phyloP scores from a whole-genome alignment of 441 rosid genomes.

The Euphorbia celastroides region DNA sequence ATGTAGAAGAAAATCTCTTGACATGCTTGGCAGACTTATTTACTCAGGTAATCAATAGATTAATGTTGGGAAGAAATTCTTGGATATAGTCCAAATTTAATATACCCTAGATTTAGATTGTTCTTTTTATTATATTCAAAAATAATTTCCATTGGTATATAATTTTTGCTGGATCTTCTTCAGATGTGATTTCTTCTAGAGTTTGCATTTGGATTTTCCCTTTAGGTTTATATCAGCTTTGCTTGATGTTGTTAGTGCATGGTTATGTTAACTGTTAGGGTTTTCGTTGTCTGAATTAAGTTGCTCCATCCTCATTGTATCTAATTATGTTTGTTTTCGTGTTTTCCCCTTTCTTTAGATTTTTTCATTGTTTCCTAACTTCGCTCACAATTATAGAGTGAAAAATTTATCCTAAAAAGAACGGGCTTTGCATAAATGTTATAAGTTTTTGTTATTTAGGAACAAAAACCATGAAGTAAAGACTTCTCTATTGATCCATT shows the following conservation, averaged over 20 bases:
- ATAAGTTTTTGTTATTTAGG: not conserved
- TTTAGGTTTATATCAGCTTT: not conserved
- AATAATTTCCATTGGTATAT: not conserved
- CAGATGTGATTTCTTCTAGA: too few species aligned
- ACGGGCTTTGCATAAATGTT: not conserved
- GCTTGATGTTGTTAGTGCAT: not conserved
- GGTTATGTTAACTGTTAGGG: not conserved
- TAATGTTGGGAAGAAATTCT: not conserved
- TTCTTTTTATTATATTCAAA: not conserved
- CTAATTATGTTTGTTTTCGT: not conserved
- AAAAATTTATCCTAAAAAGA: not conserved
- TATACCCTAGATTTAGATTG: not conserved
- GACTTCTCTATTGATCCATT: not conserved
- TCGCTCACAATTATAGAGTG: not conserved
- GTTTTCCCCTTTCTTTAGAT: not conserved
- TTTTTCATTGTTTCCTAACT: not conserved
- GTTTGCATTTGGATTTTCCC: not conserved
- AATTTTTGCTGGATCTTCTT: not conserved
- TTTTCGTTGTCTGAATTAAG: not conserved
- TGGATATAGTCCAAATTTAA: not conserved
- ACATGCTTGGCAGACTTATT: slow-evolving; percentile 94
- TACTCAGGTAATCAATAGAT: slow-evolving; percentile 55
- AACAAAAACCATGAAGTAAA: not conserved
- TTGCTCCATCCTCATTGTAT: not conserved
- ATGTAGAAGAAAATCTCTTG: slow-evolving; percentile 91